Base-by-base conservation (phyloP, 2,329 filamentous ascomycete genomes). In the Calonectria montana region DNA sequence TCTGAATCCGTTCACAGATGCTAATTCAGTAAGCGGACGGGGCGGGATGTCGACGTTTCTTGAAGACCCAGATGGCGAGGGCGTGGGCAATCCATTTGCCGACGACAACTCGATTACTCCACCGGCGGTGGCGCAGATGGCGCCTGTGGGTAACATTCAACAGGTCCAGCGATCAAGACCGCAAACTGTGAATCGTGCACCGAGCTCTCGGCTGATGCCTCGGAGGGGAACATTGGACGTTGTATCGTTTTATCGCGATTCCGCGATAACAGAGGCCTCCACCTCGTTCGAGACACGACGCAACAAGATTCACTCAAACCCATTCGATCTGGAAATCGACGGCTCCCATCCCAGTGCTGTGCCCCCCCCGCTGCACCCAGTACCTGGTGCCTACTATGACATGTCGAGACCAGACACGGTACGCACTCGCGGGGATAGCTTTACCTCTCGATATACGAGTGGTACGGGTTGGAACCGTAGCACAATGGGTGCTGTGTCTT, bases 221-320 rank as follows among this genome's bases (percentile, higher is more conserved):
- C 73, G 82, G 81, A 73, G 77, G 78, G 75, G 83, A 82, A 62
- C 71, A 65, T 43, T 73, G 50, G 37, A 59, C 41, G 29, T 29
- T 25, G 50, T 43, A 2, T 85, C 85, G 18, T 73, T 85, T 65
- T 86, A 87, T 75, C 84, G 86, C 47, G 85, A 87, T 35, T 83
- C 83, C 0, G 65, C 78, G 21, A 78, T 78, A 50, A 88, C 85
- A 45, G 77, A 81, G 10, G n/a, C 43, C 10, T 47, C 43, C n/a
- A 81, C 82, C 39, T 86, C 84, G n/a, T 84, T 87, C 10, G 85
- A 84, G 53, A 85, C 83, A 7, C 82, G 84, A 18, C 86, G 88
- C 67, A 88, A 88, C 76, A 90, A 90, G 77, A 90, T 91, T 79
- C 88, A 90, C 53, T 91, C 90, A 2, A 90, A 92, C 74, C 91